phyloP scores from a whole-genome alignment of 2,329 filamentous ascomycete species.

The Neonectria hederae region DNA sequence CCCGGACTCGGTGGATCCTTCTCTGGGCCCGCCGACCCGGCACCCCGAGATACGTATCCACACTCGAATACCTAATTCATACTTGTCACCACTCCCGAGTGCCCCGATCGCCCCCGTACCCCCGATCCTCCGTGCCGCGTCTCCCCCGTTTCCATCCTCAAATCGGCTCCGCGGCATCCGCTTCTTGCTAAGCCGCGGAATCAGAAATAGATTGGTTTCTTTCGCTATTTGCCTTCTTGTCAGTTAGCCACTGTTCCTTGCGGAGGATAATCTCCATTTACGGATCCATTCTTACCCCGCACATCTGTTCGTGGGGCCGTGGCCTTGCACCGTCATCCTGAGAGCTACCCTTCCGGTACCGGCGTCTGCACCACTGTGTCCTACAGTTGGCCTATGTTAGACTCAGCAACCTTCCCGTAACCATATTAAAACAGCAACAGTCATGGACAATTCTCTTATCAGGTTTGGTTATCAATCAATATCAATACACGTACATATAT shows the following conservation, averaged over 20 bases:
- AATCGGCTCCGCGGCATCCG: conserved; percentile 3
- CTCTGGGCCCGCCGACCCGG: conserved; percentile 38
- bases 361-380: not conserved
- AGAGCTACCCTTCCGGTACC: not conserved
- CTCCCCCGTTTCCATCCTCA: conserved; percentile 11
- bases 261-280: not conserved
- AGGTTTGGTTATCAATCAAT: conserved; percentile 1
- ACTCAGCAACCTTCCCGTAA: not conserved
- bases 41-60: conserved; percentile 38
- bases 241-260: not conserved
- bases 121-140: conserved; percentile 16
- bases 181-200: not conserved
- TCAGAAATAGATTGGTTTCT: not conserved
- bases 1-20: conserved; percentile 31
- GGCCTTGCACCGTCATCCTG: not conserved
- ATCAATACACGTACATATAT: conserved; percentile 5
- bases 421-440: not conserved
- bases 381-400: not conserved
- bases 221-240: not conserved
- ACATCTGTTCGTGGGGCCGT: not conserved
- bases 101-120: conserved; percentile 19
- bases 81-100: conserved; percentile 41
- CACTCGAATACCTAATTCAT: conserved; percentile 37
- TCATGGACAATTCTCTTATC: not conserved
- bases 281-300: not conserved